Evolutionary conservation across 371 early-diverging fungal genomes (phyloP), one percentile per base, ranked within the genome.

Genomic region (Lichtheimia ramosa): DNA sequence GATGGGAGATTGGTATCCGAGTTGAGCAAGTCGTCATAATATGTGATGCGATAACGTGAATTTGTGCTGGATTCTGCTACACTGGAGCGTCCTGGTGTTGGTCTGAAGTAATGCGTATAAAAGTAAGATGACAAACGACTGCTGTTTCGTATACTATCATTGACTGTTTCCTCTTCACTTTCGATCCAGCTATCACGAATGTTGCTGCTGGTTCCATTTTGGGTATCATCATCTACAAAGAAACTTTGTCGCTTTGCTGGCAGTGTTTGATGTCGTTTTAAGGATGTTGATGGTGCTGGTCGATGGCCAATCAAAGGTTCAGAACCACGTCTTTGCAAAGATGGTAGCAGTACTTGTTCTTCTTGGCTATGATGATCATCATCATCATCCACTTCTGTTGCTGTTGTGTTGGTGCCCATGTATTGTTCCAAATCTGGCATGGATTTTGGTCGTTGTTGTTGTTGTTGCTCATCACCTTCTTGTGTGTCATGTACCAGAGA

Each of bases 21-120:
- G 20, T 55, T 43, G 5, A 55, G 43, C 25, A 64, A 50, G 15
- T 64, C 64, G 18, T 64, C 64, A 21, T 64, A 64, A 24, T 64
- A 64, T 8, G 64, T 64, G 48, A 64, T 64, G n/a, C 64, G 58
- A 42, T 54, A 54, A 28, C 59, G 58, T 7, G 59, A 53, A 16
- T 61, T 43, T 46, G 53, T 48, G 21, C 16, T 25, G 12, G 61
- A 54, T 3, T 46, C 21, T 7, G 48, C 16, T 14, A 48, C n/a
- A 23, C 61, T 48, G 13, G 53, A 21, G 14, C 54, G 43, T n/a
- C 39, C 51, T 3, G 52, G 59, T 34, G 34, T 34, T 34, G 34
- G 34, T 34, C 34, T 34, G 10, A 34, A 34, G 8, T 34, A 34
- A 34, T 34, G 34, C 10, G 34, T 34, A 34, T 34, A 3, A 59